These are phyloP conservation scores for Exidia glandulosa DNA, from an alignment of 768 basidiomycete species.

Conservation along the genomic window DNA sequence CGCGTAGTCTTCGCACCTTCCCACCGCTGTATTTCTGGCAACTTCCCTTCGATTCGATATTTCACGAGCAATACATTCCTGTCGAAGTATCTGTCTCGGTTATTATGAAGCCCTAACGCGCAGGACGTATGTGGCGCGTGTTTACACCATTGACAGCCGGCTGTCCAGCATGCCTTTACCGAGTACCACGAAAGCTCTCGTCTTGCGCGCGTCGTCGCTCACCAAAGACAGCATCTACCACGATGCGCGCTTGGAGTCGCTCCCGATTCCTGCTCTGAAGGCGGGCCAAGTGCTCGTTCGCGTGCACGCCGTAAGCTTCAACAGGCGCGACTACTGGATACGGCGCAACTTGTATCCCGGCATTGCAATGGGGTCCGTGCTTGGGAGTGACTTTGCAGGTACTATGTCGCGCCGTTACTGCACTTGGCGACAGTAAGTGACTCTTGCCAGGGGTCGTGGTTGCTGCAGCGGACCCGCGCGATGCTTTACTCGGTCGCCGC, in stretches of 20 bases:
- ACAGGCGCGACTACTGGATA: slow-evolving; percentile 76
- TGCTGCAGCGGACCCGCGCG: slow-evolving; percentile 39
- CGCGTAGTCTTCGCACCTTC: no score
- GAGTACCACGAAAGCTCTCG: slow-evolving; percentile 34
- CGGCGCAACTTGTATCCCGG: slow-evolving; percentile 56
- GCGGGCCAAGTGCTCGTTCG: slow-evolving; percentile 53
- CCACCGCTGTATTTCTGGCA: no score
- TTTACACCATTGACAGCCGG: no score
- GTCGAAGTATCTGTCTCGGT: no score
- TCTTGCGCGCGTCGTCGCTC: slow-evolving; percentile 32
- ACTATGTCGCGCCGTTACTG: background rate
- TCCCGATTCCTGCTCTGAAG: slow-evolving; percentile 38
- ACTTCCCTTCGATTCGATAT: no score
- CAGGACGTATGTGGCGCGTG: no score
- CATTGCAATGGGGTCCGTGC: slow-evolving; percentile 44
- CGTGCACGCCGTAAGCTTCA: slow-evolving; percentile 62
- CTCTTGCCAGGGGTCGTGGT: slow-evolving; percentile 46
- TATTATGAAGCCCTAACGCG: no score
- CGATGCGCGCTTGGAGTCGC: slow-evolving; percentile 43
- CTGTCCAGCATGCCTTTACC: slow-evolving; percentile 21
- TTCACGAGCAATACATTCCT: no score
- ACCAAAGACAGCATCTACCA: slow-evolving; percentile 36
- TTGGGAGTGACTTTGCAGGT: slow-evolving; percentile 73
- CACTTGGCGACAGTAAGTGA: background rate
- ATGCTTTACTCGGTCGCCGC: slow-evolving; percentile 47